These are phyloP conservation scores for Zygoascus meyerae DNA, from an alignment of 1,139 yeast genomes.

Conservation along the genomic window DNA sequence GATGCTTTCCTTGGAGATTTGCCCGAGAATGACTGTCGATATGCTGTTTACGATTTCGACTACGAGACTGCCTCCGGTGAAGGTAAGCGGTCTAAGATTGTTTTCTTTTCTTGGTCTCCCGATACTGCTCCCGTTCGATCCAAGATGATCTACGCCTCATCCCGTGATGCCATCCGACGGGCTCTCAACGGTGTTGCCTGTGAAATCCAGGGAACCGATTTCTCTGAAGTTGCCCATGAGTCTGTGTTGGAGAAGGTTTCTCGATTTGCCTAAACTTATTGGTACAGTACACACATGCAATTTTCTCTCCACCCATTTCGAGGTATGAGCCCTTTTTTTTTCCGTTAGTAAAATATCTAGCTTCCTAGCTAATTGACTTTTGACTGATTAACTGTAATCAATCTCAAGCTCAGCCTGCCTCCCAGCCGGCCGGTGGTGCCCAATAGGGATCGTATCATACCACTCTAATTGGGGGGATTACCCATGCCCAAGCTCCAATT, in stretches of 20 bases:
- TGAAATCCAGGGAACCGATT: constrained; percentile 97
- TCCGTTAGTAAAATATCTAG: too few relatives aligned
- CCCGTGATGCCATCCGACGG: constrained; percentile 96
- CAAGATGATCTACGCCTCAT: constrained; percentile 97
- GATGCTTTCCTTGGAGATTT: constrained; percentile 79
- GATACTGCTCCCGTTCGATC: constrained; percentile 88
- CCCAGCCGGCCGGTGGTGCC: too few relatives aligned
- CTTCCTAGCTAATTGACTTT: too few relatives aligned
- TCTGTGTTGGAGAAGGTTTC: constrained; percentile 86
- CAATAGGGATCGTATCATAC: too few relatives aligned
- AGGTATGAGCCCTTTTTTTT: too few relatives aligned
- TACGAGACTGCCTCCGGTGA: constrained; percentile 85
- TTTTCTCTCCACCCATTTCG: not conserved
- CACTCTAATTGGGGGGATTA: too few relatives aligned
- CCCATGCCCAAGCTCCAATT: too few relatives aligned
- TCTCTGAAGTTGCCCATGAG: constrained; percentile 92
- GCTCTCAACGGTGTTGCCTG: constrained; percentile 91
- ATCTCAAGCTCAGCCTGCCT: too few relatives aligned
- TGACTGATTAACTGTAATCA: too few relatives aligned
- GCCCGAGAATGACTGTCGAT: constrained; percentile 94
- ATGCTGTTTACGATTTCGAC: constrained; percentile 95
- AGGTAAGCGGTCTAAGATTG: constrained; percentile 91
- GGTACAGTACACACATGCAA: constrained; percentile 18
- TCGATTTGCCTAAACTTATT: constrained; percentile 67
- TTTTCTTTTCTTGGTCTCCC: constrained; percentile 96